Evolutionary conservation across 345 rosid species (phyloP).

Genomic region (Eucalyptus coolabah): DNA sequence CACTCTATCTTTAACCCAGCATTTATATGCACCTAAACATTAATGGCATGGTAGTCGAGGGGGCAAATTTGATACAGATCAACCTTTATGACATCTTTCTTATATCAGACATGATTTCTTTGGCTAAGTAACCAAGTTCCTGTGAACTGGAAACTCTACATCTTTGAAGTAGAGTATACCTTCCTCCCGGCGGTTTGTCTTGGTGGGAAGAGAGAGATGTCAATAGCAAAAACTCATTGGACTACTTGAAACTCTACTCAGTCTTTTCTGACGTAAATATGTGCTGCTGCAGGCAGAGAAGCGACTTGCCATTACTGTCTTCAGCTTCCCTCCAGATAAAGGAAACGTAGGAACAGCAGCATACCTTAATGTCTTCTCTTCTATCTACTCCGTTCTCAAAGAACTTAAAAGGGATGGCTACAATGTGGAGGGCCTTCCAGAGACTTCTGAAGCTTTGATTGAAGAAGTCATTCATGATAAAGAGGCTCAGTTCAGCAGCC

Average conservation of each 20-base stretch:
- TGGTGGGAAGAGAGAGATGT: neutral
- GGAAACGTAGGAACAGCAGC: constrained; percentile 97
- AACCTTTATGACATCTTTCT: neutral
- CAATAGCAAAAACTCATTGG: neutral
- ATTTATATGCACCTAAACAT: neutral
- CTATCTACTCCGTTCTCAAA: constrained; percentile 80
- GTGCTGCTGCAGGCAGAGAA: constrained; percentile 59
- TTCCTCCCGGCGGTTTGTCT: neutral
- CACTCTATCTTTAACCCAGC: neutral
- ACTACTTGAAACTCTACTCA: neutral
- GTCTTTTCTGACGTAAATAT: neutral
- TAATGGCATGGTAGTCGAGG: neutral
- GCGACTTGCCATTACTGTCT: constrained; percentile 88
- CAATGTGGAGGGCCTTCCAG: constrained; percentile 86
- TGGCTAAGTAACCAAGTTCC: neutral
- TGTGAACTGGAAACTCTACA: neutral
- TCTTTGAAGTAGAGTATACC: neutral
- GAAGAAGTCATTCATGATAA: constrained; percentile 92
- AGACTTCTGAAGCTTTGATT: constrained; percentile 80
- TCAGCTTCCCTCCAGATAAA: constrained; percentile 98
- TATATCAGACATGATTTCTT: neutral
- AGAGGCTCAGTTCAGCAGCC: constrained; percentile 98
- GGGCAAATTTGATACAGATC: neutral
- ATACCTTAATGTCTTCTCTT: constrained; percentile 88
- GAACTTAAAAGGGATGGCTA: constrained; percentile 83